phyloP scores from a whole-genome alignment of 495 filamentous ascomycete genomes.

The Neurospora tetraspora region DNA sequence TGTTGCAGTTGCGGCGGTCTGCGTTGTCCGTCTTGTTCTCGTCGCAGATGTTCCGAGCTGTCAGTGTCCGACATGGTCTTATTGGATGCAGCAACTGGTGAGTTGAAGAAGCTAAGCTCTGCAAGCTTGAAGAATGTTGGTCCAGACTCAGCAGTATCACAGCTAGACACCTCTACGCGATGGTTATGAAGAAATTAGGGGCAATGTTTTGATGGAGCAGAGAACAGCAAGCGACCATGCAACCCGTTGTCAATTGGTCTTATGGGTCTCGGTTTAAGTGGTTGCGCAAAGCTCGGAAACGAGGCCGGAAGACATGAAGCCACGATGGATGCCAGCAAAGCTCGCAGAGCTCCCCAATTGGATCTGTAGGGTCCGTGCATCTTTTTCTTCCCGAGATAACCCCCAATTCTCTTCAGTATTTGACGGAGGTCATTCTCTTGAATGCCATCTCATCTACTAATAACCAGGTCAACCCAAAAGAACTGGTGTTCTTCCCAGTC shows the following conservation, averaged over 20 bases:
- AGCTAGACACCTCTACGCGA: neutral
- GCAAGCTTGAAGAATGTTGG: neutral
- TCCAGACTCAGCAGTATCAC: neutral
- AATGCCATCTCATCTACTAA: neutral
- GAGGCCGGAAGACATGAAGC: slow-evolving; percentile 4
- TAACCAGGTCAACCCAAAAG: too few relatives aligned
- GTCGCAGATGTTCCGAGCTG: neutral
- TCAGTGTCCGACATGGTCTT: neutral
- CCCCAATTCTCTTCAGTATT: neutral
- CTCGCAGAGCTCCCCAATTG: neutral
- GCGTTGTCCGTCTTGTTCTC: neutral
- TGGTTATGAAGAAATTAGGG: neutral
- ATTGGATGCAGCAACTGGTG: neutral
- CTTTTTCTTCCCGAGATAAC: neutral
- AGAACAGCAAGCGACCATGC: neutral
- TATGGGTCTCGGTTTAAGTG: neutral
- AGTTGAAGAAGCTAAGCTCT: neutral
- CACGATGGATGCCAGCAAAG: neutral
- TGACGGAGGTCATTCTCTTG: neutral
- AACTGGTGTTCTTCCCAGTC: neutral
- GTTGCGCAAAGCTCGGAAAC: neutral
- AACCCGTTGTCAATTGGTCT: neutral
- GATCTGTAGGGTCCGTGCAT: neutral
- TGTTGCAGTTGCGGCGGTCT: neutral
- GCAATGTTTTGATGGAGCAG: neutral